Evolutionary conservation across 176 grass and related monocot species (phyloP), one percentile per base, ranked within the genome.

Genomic region (Avena insularis): DNA sequence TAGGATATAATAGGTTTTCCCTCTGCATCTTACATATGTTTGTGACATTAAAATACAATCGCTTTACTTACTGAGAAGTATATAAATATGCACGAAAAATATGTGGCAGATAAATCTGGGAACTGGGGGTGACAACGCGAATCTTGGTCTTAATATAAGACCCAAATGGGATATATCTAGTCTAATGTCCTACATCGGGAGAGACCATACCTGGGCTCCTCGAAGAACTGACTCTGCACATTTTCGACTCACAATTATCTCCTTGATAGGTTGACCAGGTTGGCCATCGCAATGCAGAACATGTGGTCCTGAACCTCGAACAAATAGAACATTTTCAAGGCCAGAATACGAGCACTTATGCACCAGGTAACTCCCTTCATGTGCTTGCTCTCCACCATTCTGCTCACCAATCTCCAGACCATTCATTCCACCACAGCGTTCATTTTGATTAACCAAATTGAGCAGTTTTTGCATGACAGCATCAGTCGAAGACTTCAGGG

Each of bases 211-310:
- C 93, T 98, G 96, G 15, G 96, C 96, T 76, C 96, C 96, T 88
- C 96, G 89, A 85, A 98, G 96, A 88, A 98, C 96, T 57, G 93
- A 86, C 83, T 98, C 96, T 54, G 93, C 96, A 86, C 96, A 98
- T 90, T 98, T 98, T 76, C 96, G 92, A 89, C 96, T 98, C 38
- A 98, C 90, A 80, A 98, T 86, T 51, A 98, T 74, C 89, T 98
- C 96, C 60, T 98, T 98, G 25, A 93, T 17, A 77, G 90, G 55
- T 86, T 90, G 82, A 59, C 29, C 75, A 78, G 85, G 16, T 64
- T 83, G 79, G 38, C 4, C 61, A 12, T 72, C 40, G 84, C 94
- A 98, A 27, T 80, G 33, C 20, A 96, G 16, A 61, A 51, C 58
- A 80, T 98, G 96, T 76, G 96, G 96, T 36, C 96, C 96, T 60